Conservation (phyloP, 441 rosid species). For the Kokia cookei region DNA sequence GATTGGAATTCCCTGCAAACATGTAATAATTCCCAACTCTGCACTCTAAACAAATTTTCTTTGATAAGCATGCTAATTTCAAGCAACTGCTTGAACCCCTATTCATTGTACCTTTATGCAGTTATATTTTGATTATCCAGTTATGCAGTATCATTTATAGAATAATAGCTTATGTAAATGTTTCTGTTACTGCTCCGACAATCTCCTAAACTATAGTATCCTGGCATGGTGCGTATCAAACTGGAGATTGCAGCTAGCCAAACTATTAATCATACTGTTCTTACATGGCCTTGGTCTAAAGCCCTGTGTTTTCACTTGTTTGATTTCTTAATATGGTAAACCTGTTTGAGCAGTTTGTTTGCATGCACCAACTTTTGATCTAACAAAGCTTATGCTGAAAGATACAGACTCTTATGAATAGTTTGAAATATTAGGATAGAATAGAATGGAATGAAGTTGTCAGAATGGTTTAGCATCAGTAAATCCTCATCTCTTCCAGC, state of each 20-base stretch:
- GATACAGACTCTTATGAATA: not conserved
- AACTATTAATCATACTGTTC: not conserved
- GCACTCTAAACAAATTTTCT: not conserved
- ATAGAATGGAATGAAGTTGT: not conserved
- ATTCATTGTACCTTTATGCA: not conserved
- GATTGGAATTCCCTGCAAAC: conserved; percentile 67
- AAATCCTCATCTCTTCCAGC: not conserved
- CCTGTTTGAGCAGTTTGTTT: not conserved
- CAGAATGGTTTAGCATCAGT: not conserved
- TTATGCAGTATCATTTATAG: not conserved
- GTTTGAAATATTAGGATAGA: not conserved
- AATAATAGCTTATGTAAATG: not conserved
- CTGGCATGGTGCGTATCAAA: not conserved
- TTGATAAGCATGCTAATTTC: not conserved
- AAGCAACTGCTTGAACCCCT: not conserved
- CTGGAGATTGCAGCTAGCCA: not conserved
- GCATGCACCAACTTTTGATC: not conserved
- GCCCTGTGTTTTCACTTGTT: not conserved
- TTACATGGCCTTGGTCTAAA: not conserved
- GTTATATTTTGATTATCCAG: not conserved
- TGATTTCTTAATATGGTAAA: not conserved
- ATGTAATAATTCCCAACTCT: conserved; percentile 31
- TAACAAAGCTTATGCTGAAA: not conserved
- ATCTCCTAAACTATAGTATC: not conserved
- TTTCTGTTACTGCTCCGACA: not conserved